Base-by-base conservation (phyloP, 2,329 filamentous ascomycete species). In the Bretziella fagacearum region DNA sequence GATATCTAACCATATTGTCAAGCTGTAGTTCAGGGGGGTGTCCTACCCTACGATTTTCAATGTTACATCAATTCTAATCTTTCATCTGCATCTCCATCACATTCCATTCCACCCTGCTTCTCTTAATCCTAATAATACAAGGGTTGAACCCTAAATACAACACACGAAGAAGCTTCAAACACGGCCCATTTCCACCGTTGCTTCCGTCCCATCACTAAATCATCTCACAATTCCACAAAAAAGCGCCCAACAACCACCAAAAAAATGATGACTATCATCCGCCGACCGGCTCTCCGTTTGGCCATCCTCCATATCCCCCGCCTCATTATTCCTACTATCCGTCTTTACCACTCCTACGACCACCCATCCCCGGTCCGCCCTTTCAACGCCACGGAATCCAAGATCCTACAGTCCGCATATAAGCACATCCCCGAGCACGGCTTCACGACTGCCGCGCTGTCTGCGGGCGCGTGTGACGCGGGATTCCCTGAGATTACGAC, bases 401-500 rank as follows among this genome's bases (percentile, higher is more conserved):
- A 74, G 48, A 93, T 96, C 59, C 81, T 98, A 52, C 71, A 80
- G 39, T 77, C 85, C n/a, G 81, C 87, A 15, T 75, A 91, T 55
- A 60, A 65, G 25, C 82, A 93, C 60, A 77, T 96, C 7, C 85
- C 86, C 15, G 62, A 71, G 44, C 73, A 85, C 60, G 91, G 91
- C 59, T 98, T 96, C 69, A 84, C 84, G 0, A 65, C 70, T 42
- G 69, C 74, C 17, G 69, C 87, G 1, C 70, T 98, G 7, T 73
- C 74, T 36, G 72, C 82, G 18, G 91, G 89, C 52, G 84, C 84
- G 51, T 77, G 77, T 56, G 85, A 94, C 57, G 77, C 79, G 15
- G 86, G 87, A 37, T 94, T 89, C 60, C 77, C 85, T 45, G 84
- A 91, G 58, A 85, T 89, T 50, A 87, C 84, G 50, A 77, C 83